Evolutionary conservation across 1,139 yeast genomes (phyloP).

Genomic region (Blastobotrys apis): DNA sequence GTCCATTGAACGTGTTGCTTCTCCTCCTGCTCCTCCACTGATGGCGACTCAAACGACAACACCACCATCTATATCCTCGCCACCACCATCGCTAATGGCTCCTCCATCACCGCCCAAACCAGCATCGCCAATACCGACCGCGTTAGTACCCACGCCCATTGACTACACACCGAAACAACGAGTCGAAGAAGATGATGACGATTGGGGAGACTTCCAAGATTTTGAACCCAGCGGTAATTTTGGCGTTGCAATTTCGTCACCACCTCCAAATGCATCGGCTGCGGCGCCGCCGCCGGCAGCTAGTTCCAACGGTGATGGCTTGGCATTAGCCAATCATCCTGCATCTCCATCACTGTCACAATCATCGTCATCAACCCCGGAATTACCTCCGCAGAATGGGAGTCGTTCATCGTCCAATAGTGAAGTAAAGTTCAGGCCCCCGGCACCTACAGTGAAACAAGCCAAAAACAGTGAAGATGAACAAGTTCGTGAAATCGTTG

Average conservation of each 20-base stretch:
- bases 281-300: conserved; percentile 3
- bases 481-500: conserved; percentile 22
- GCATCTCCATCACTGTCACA: background rate
- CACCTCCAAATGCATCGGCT: background rate
- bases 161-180: background rate
- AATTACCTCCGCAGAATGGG: background rate
- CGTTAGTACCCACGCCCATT: too few relatives aligned
- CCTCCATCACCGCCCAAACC: too few relatives aligned
- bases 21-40: too few relatives aligned
- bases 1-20: too few relatives aligned
- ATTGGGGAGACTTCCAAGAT: conserved; percentile 24
- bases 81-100: too few relatives aligned
- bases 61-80: too few relatives aligned
- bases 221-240: conserved; percentile 1
- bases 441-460: conserved; percentile 18
- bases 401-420: background rate
- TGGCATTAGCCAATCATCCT: background rate
- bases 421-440: conserved; percentile 2
- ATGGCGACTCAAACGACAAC: too few relatives aligned
- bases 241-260: background rate
- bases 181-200: conserved; percentile 15
- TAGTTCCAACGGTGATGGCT: background rate
- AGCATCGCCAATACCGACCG: too few relatives aligned
- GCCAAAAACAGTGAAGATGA: conserved; percentile 22
- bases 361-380: background rate